Conservation (phyloP, 495 filamentous ascomycete species). For the Cercophora samala region DNA sequence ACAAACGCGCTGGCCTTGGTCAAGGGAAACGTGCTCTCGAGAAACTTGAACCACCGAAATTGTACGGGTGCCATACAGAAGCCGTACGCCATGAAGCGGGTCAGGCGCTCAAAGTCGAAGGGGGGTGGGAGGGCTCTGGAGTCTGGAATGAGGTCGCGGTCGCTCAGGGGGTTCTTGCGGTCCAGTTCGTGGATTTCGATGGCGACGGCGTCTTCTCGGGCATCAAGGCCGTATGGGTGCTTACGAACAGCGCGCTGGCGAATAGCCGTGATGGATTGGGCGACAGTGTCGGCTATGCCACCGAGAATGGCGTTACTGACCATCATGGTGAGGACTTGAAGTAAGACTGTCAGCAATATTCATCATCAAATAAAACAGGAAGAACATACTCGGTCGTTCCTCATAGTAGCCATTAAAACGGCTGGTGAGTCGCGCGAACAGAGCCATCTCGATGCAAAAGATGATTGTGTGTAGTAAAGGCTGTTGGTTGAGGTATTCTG, state of each 20-base stretch:
- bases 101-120: constrained; percentile 93
- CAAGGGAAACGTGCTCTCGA: constrained; percentile 80
- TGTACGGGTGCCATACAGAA: constrained; percentile 96
- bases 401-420: constrained; percentile 94
- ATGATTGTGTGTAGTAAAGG: constrained; percentile 83
- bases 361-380: neutral
- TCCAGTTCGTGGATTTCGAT: constrained; percentile 90
- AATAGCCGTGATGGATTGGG: constrained; percentile 86
- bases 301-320: constrained; percentile 92
- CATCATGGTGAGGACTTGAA: constrained; percentile 91
- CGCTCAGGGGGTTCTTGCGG: constrained; percentile 68
- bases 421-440: constrained; percentile 72
- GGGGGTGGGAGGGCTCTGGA: constrained; percentile 64
- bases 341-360: neutral
- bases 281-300: constrained; percentile 83
- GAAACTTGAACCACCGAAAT: constrained; percentile 91
- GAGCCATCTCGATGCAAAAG: constrained; percentile 82
- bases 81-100: constrained; percentile 92
- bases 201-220: constrained; percentile 67
- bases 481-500: constrained; percentile 44
- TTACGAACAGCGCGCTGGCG: constrained; percentile 63
- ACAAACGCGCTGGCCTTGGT: constrained; percentile 67
- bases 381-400: constrained; percentile 67
- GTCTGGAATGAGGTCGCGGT: constrained; percentile 65
- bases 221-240: constrained; percentile 37